Base-by-base conservation (phyloP, 345 rosid genomes). In the Eucalyptus curtisii region DNA sequence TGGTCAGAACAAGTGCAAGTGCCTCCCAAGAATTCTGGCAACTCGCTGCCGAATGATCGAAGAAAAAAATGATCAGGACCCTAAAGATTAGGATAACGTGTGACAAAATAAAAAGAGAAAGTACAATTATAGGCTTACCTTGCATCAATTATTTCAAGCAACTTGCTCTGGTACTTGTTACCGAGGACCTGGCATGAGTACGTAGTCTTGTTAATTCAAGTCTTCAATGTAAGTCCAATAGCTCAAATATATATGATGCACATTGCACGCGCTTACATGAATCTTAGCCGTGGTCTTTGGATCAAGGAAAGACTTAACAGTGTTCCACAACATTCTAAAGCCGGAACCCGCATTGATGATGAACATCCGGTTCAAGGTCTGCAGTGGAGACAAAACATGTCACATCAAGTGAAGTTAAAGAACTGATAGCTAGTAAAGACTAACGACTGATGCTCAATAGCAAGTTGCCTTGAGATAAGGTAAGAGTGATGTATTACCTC, bases 331-430 rank as follows among this genome's bases (percentile, higher is more conserved):
- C 97, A 98, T 96, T 92, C 99, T 98, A 89, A 98, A 98, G 93
- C 99, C 99, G 52, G 97, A 95, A 47, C 99, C 99, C 52, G 99
- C 99, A 92, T 98, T 97, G 93, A 98, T 95, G 92, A 98, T 98
- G 93, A 98, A 97, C 99, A 98, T 98, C 90, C 97, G 97, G 87
- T 95, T 95, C 96, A 97, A 93, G 90, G 97, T 95, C 99, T 96
- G 95, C 91, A 86, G 61, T 86, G 87, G 86, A 71, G 44, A 44
- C 57, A 7, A 57, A 84, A 71, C 81, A 71, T 16, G 81, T 40
- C 81, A 13, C 87, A 52, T 49, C 45, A 42, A 33, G 45, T 31
- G 42, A 86, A 49, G 64, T 40, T 17, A 49, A 33, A 44, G 64
- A 24, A 42, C 27, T 10, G 20, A 80, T 27, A 55, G 37, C 68